Conservation (phyloP, 1,284 basidiomycete species). For the Leccinum huronense region DNA sequence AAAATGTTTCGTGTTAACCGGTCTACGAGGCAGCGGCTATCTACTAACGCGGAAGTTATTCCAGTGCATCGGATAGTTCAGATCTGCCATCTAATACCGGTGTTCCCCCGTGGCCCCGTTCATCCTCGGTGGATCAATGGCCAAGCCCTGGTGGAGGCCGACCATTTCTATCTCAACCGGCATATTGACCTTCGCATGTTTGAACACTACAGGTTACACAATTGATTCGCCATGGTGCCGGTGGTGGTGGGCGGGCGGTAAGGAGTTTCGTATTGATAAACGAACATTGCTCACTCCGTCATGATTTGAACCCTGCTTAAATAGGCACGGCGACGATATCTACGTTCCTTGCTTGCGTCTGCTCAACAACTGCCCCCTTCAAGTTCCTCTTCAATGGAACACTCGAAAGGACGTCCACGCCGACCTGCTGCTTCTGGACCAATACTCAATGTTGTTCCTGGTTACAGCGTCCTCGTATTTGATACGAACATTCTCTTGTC, state of each 20-base stretch:
- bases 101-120: background rate
- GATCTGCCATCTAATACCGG: background rate
- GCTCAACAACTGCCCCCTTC: slow-evolving; percentile 37
- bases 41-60: background rate
- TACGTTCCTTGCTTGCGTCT: slow-evolving; percentile 57
- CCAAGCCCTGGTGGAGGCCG: background rate
- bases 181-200: background rate
- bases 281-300: too few species aligned
- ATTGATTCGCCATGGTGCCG: too few species aligned
- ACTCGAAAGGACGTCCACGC: slow-evolving; percentile 37
- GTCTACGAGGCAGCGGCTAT: background rate
- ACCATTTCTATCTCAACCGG: background rate
- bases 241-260: too few species aligned
- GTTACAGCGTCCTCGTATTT: slow-evolving; percentile 88
- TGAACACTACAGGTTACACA: too few species aligned
- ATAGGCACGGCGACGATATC: slow-evolving; percentile 66
- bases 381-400: slow-evolving; percentile 35
- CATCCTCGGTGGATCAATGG: background rate
- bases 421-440: slow-evolving; percentile 37
- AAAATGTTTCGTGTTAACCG: background rate
- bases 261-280: too few species aligned
- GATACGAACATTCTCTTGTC: slow-evolving; percentile 94
- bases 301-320: slow-evolving; percentile 6
- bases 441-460: slow-evolving; percentile 66
- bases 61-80: background rate